Conservation (phyloP, 1,284 basidiomycete genomes). For the Lentinula novae-zelandiae region DNA sequence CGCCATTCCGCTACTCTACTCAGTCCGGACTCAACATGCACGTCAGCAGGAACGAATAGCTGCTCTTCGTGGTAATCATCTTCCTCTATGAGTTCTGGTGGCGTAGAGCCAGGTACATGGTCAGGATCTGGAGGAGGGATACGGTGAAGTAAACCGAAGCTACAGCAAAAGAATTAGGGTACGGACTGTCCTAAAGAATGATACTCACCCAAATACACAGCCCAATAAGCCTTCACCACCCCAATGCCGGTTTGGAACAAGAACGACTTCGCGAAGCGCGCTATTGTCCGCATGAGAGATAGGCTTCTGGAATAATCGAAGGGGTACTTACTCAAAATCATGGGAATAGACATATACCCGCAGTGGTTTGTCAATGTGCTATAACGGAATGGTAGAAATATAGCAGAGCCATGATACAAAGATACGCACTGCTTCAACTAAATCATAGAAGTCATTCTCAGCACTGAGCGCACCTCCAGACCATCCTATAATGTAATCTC, state of each 20-base stretch:
- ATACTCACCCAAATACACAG: constrained; percentile 85
- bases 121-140: constrained; percentile 71
- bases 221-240: constrained; percentile 92
- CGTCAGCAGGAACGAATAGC: constrained; percentile 72
- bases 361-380: constrained; percentile 93
- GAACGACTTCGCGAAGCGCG: constrained; percentile 85
- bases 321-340: constrained; percentile 83
- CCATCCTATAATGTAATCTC: constrained; percentile 92
- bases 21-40: constrained; percentile 31
- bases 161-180: constrained; percentile 22
- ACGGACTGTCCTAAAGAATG: neutral
- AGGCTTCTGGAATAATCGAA: neutral
- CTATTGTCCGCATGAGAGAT: constrained; percentile 34
- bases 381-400: constrained; percentile 11
- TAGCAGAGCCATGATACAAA: neutral
- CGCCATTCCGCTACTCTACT: constrained; percentile 32
- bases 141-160: constrained; percentile 84
- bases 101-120: constrained; percentile 48
- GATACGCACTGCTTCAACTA: constrained; percentile 82
- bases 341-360: constrained; percentile 95
- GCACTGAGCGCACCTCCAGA: constrained; percentile 88
- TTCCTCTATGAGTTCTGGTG: constrained; percentile 46
- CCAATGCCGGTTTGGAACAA: constrained; percentile 95
- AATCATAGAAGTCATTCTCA: constrained; percentile 96
- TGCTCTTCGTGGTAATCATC: constrained; percentile 58